Conservation (phyloP, 2,329 filamentous ascomycete species). For the Alternaria rosae region DNA sequence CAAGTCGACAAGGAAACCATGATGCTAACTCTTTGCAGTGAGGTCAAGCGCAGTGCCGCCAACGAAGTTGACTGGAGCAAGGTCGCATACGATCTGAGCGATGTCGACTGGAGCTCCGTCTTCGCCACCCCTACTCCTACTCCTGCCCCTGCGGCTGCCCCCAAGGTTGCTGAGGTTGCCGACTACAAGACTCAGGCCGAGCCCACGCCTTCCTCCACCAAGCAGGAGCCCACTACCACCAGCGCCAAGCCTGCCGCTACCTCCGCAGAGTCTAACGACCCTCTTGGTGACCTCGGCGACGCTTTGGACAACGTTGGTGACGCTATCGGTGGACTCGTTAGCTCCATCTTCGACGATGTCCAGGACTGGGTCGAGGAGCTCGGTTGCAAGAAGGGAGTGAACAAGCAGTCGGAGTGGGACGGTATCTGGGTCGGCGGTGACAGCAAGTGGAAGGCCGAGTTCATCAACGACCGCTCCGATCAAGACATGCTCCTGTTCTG, state of each 20-base stretch:
- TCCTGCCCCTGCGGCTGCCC: conserved; percentile 1
- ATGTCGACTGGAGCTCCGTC: conserved; percentile 37
- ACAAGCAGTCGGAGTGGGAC: conserved; percentile 38
- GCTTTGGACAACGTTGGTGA: conserved; percentile 11
- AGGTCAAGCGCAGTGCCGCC: conserved; percentile 38
- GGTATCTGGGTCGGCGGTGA: conserved; percentile 48
- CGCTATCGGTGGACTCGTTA: conserved; percentile 9
- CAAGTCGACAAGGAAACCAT: not conserved
- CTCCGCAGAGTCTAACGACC: not conserved
- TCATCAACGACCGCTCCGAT: conserved; percentile 43
- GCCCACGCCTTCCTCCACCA: conserved; percentile 12
- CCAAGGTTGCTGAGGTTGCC: conserved; percentile 17
- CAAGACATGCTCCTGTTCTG: conserved; percentile 45
- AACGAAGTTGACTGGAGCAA: conserved; percentile 41
- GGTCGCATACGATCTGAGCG: conserved; percentile 34
- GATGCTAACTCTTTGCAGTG: conserved; percentile 30
- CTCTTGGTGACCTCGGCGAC: conserved; percentile 4
- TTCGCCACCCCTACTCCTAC: conserved; percentile 24
- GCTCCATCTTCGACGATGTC: conserved; percentile 28
- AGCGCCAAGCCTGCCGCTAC: conserved; percentile 13
- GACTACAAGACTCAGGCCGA: conserved; percentile 20
- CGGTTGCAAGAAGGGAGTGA: conserved; percentile 35
- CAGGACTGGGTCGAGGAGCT: conserved; percentile 28
- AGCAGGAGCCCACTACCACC: conserved; percentile 4
- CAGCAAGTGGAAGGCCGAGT: conserved; percentile 44